Evolutionary conservation across 2,329 filamentous ascomycete genomes (phyloP).

Genomic region (Aphanoascus verrucosus): DNA sequence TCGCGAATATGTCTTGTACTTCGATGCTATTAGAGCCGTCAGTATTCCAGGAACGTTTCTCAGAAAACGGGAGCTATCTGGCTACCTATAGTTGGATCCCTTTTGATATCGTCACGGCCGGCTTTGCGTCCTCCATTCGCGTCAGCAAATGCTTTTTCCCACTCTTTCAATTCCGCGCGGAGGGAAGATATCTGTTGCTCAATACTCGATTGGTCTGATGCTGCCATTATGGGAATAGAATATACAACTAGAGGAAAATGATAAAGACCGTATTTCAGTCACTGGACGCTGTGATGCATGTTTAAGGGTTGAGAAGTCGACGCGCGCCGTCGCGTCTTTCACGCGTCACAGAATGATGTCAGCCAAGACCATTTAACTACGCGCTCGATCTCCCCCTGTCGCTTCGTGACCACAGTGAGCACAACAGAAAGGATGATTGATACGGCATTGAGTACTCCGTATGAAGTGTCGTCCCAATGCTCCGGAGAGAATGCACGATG

Average conservation of each 20-base stretch:
- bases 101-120: conserved; percentile 39
- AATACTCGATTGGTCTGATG: neutral
- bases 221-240: neutral
- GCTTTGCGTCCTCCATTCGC: conserved; percentile 37
- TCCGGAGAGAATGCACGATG: too few species aligned
- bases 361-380: neutral
- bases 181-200: conserved; percentile 19
- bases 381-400: too few species aligned
- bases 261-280: neutral
- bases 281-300: too few species aligned
- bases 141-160: conserved; percentile 37
- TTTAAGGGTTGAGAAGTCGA: neutral
- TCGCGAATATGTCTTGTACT: conserved; percentile 40
- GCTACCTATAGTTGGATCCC: conserved; percentile 35
- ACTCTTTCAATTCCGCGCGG: conserved; percentile 38
- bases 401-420: too few species aligned
- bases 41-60: neutral
- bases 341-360: neutral
- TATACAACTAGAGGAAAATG: neutral
- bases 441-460: too few species aligned
- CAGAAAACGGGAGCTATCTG: neutral
- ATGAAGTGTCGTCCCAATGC: too few species aligned
- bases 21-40: conserved; percentile 27
- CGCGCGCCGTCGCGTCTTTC: neutral
- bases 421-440: too few species aligned